These are phyloP conservation scores for Salix udensis DNA, from an alignment of 345 rosid genomes.

Conservation along the genomic window DNA sequence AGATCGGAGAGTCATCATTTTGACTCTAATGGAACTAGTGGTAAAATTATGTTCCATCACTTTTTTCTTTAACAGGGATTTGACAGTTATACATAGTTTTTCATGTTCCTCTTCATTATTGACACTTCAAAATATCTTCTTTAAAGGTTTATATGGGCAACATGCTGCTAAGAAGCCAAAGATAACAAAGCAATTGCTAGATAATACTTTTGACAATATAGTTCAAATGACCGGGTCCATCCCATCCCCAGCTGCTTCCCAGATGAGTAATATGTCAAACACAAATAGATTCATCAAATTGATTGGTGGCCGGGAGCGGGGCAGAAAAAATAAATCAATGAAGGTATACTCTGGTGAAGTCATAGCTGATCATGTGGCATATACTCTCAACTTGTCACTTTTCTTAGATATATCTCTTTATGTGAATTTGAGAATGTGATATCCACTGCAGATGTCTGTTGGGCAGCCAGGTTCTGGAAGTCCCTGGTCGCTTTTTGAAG, in stretches of 20 bases:
- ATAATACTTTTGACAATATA: conserved; percentile 57
- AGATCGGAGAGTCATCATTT: conserved; percentile 65
- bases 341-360: conserved; percentile 53
- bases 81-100: conserved; percentile 7
- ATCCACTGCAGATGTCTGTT: conserved; percentile 55
- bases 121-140: conserved; percentile 19
- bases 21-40: conserved; percentile 70
- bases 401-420: conserved; percentile 1
- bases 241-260: conserved; percentile 86
- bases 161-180: conserved; percentile 72
- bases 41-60: conserved; percentile 31
- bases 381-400: background rate
- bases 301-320: conserved; percentile 67
- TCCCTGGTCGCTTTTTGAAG: conserved; percentile 95
- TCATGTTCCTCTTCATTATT: conserved; percentile 13
- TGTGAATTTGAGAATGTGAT: conserved; percentile 22
- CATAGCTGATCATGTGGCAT: background rate
- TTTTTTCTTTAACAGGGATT: conserved; percentile 16
- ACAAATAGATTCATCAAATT: conserved; percentile 67
- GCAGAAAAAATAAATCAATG: conserved; percentile 66
- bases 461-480: conserved; percentile 78
- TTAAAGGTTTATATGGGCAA: conserved; percentile 66
- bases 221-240: conserved; percentile 52
- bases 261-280: conserved; percentile 92
- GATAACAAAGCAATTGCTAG: conserved; percentile 58